phyloP scores from a whole-genome alignment of 768 basidiomycete genomes.

The Vararia minispora region DNA sequence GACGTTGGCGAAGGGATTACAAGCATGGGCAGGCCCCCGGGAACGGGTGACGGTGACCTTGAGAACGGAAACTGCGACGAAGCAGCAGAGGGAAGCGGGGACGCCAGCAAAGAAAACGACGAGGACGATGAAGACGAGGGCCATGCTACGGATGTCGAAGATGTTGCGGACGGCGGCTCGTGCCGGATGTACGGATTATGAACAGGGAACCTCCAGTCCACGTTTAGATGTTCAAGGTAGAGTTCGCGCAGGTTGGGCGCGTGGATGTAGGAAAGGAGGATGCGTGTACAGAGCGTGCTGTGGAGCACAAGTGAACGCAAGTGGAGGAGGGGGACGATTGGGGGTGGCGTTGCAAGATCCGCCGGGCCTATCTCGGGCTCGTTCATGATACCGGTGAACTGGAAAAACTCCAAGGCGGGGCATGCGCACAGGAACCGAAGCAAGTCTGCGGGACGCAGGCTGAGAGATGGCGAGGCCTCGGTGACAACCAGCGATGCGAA shows the following conservation, averaged over 20 bases:
- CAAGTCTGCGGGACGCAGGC: slow-evolving; percentile 36
- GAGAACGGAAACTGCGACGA: too few species aligned
- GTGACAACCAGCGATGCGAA: slow-evolving; percentile 49
- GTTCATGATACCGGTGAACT: slow-evolving; percentile 41
- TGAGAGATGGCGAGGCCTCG: slow-evolving; percentile 32
- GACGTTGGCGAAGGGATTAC: too few species aligned
- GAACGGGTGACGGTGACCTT: too few species aligned
- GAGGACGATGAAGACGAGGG: too few species aligned
- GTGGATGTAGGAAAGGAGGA: slow-evolving; percentile 52
- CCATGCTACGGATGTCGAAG: not conserved
- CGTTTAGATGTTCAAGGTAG: slow-evolving; percentile 55
- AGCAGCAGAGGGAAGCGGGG: too few species aligned
- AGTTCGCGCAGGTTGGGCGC: slow-evolving; percentile 50
- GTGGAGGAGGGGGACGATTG: slow-evolving; percentile 41
- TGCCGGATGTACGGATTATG: slow-evolving; percentile 16
- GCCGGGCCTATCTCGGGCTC: slow-evolving; percentile 25
- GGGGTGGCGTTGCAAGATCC: slow-evolving; percentile 16
- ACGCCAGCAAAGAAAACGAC: too few species aligned
- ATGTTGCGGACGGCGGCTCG: slow-evolving; percentile 13
- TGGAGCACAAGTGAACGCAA: slow-evolving; percentile 48
- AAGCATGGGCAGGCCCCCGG: too few species aligned
- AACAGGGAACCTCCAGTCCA: slow-evolving; percentile 31
- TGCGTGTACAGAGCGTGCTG: slow-evolving; percentile 50
- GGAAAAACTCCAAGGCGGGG: slow-evolving; percentile 49
- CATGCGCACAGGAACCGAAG: slow-evolving; percentile 52